Base-by-base conservation (phyloP, 257 asterid species). In the Ilex aquifolium region DNA sequence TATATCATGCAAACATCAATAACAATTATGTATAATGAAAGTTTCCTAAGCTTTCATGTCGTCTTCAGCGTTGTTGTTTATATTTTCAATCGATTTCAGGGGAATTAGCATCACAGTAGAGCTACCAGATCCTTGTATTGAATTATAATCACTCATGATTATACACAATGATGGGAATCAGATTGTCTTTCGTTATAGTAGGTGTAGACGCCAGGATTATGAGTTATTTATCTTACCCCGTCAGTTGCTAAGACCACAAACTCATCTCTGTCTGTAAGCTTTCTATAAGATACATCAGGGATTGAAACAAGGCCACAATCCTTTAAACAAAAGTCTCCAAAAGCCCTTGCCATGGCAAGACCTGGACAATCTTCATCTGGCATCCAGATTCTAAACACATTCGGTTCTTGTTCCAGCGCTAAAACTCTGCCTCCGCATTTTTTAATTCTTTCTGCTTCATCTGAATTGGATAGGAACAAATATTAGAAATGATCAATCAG, bases 351-450 rank as follows among this genome's bases (percentile, higher is more conserved):
- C 97, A 91, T 91, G 68, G 96, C 98, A 52, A 91, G 82, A 17
- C 98, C 98, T 0, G 98, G 98, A 74, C 91, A 84, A 65, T 88
- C 95, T 76, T 84, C 83, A 56, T 88, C 75, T 12, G 98, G 98
- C 96, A 91, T 85, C 98, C 98, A 91, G 30, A 91, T 72, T 62
- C 95, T 68, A 61, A 71, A 88, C 51, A 88, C 87, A 54, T 67
- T 81, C 44, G 96, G 95, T 72, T 91, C 98, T 76, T 74, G 82
- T 44, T 80, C 90, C 88, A 88, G 85, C 5, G 98, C 89, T 77
- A 84, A 73, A 2, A 91, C 89, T 72, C 98, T 71, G 27, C 98
- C 98, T 68, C 78, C 72, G 59, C 84, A 42, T 9, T 76, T 74
- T 64, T 21, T 78, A 32, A 91, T 88, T 50, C 96, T 58, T 55